Conservation (phyloP, 2,329 filamentous ascomycete genomes). For the Scedosporium minutisporum region DNA sequence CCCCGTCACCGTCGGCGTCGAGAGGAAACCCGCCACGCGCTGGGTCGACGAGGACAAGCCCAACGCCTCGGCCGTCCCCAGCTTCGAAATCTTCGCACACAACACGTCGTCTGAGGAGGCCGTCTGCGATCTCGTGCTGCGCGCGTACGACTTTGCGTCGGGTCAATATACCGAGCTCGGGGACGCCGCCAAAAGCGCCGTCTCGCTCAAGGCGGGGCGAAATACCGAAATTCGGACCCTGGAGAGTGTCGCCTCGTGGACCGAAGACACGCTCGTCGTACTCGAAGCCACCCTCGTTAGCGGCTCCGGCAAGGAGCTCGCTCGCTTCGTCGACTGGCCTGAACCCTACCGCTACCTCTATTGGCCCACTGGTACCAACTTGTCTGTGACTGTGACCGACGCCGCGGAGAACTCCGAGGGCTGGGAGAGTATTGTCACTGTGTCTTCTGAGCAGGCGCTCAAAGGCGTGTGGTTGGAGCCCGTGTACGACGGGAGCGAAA, state of each 20-base stretch:
- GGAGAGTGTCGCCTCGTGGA: background rate
- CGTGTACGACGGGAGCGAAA: background rate
- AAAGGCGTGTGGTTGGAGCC: constrained; percentile 2
- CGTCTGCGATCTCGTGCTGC: background rate
- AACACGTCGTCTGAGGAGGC: background rate
- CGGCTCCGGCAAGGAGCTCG: constrained; percentile 1
- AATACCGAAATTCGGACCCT: background rate
- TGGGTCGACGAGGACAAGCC: constrained; percentile 5
- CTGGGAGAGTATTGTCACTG: background rate
- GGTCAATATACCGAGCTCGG: background rate
- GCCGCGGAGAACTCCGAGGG: background rate
- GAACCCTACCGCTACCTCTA: constrained; percentile 2
- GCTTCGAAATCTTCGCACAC: constrained; percentile 1
- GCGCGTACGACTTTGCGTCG: background rate
- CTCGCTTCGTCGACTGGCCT: constrained; percentile 4
- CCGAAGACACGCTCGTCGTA: background rate
- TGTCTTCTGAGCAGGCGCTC: background rate
- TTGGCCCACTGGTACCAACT: background rate
- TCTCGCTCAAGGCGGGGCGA: constrained; percentile 1
- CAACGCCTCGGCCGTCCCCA: background rate
- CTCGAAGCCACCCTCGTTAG: background rate
- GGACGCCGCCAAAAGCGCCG: background rate
- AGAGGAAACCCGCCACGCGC: background rate
- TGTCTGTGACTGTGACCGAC: background rate
- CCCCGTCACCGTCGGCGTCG: background rate